Evolutionary conservation across 1,284 basidiomycete species (phyloP), one percentile per base, ranked within the genome.

Genomic region (Entoloma clypeatum): DNA sequence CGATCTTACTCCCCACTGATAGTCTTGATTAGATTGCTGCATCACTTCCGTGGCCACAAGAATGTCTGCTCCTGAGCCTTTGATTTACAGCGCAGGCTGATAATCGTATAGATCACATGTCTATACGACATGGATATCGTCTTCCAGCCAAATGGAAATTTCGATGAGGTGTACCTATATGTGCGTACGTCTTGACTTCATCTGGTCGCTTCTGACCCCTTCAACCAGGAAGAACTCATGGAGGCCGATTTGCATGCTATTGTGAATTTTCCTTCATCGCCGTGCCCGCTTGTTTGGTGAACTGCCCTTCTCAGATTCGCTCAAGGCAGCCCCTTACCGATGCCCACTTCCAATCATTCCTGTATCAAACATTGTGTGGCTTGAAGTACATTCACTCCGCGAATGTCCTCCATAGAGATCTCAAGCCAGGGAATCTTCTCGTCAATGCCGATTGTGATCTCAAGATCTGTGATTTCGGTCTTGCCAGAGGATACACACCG

Each of bases 191-290:
- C 29, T 50, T 22, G 39, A 34, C 8, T 33, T 5, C 3, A 17
- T 10, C 45, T 13, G 29, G 14, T 31, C 34, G 7, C n/a, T 9
- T 41, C 28, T 35, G 13, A 30, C 35, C n/a, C 25, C 33, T 26
- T 42, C 39, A 43, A n/a, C 5, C 22, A 90, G 85, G 92, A 96
- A 71, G 93, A 97, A 63, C 80, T 98, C 50, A 99, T 99, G 96
- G 96, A 99, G 64, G 96, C 96, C 38, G 96, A 99, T 75, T 75
- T 99, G 13, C 96, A 99, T 59, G 96, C 95, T 14, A 99, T 99
- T 62, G 93, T 93, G 55, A 64, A 79, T 57, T 33, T 43, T 44
- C 32, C 36, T 23, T n/a, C 21, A 21, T 7, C 14, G 22, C 31
- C 36, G 32, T 22, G 31, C 35, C 24, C 19, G 29, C 36, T 44